phyloP scores from a whole-genome alignment of 768 basidiomycete genomes.

The Cystobasidium tubakii region DNA sequence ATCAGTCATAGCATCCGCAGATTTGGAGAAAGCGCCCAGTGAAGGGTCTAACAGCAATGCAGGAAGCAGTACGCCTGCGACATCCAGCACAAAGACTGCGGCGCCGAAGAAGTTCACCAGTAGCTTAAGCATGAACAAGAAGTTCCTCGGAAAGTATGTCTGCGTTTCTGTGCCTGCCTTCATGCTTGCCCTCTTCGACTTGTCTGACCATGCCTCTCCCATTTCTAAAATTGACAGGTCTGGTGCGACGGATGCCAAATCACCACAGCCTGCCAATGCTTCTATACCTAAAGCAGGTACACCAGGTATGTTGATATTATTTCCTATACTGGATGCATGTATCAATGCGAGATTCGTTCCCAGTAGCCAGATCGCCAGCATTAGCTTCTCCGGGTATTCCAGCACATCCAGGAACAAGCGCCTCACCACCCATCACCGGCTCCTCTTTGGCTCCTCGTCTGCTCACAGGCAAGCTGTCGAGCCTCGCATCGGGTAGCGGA shows the following conservation, averaged over 20 bases:
- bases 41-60: neutral
- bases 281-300: conserved; percentile 1
- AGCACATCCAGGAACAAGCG: conserved; percentile 17
- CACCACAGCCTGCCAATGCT: neutral
- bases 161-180: neutral
- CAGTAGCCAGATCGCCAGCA: conserved; percentile 16
- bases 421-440: conserved; percentile 1
- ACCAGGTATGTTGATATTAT: neutral
- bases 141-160: conserved; percentile 74
- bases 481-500: neutral
- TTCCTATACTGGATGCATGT: neutral
- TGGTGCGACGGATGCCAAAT: conserved; percentile 13
- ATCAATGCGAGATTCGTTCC: neutral
- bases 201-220: neutral
- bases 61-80: conserved; percentile 38
- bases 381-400: neutral
- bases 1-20: neutral
- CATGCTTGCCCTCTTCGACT: neutral
- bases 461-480: conserved; percentile 45
- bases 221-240: neutral
- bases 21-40: neutral
- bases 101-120: conserved; percentile 67
- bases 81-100: conserved; percentile 46
- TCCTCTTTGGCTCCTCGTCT: conserved; percentile 39
- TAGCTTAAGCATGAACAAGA: conserved; percentile 89